Evolutionary conservation across 768 basidiomycete species (phyloP), one percentile per base, ranked within the genome.

Genomic region (Suillus subalutaceus): DNA sequence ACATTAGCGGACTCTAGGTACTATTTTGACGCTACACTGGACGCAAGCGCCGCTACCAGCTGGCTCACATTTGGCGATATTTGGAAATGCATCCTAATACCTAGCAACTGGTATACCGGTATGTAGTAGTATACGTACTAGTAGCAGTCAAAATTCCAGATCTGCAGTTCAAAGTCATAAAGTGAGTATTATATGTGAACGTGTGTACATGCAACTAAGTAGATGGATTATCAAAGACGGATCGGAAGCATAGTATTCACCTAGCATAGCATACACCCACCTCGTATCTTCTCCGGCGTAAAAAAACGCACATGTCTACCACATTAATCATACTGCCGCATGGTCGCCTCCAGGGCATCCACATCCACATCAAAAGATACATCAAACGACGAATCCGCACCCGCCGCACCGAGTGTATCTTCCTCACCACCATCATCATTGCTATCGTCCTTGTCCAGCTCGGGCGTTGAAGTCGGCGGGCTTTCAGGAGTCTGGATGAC

Each of bases 341-440:
- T 77, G 6, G 72, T 68, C 61, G 75, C 75, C 65, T 77, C 75
- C n/a, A 78, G 63, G 1, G 67, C 69, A 35, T 77, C 75, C 2
- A 61, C 63, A 44, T 77, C 75, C 67, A 77, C 13, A 35, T 70
- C 75, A 62, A 77, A 78, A 13, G 75, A 77, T 18, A 77, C 44
- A 43, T 78, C 75, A 44, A 77, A 77, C 0, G 75, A 77, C 30
- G 77, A 77, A 40, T 78, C 77, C 5, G 72, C 67, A 56, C 40
- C 60, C 15, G 40, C 35, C 35, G 48, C 10, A 18, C 64, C 50
- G 2, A 59, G 43, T 23, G 48, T 59, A 60, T 38, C 68, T 18
- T 56, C 55, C 18, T 35, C 32, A 6, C 3, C 55, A 56, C 20
- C 35, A 38, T 35, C 52, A 38, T 41, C 65, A 8, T 64, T n/a